Percentiles rank a stretch among this genome's conserved stretches.
These are phyloP conservation scores for Yarrowia sp. DNA, from an alignment of 805 yeast genomes.

Conservation along the genomic window DNA sequence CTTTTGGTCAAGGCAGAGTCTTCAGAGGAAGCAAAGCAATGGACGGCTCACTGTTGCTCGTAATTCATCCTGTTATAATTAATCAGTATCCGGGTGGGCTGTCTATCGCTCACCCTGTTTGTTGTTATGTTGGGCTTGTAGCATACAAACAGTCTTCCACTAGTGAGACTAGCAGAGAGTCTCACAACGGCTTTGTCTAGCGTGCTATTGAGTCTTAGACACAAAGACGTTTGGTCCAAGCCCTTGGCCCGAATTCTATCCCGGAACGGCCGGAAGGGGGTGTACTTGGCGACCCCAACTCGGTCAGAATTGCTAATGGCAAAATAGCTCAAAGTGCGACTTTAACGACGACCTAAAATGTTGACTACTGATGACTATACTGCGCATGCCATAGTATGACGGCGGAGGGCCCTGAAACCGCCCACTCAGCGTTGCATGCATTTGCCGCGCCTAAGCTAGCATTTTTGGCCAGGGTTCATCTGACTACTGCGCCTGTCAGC, in stretches of 20 bases:
- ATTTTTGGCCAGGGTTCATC: not conserved
- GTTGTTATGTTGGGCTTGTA: not conserved
- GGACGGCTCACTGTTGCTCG: not conserved
- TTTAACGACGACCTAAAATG: not conserved
- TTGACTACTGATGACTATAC: not conserved
- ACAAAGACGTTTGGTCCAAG: not conserved
- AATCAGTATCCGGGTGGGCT: no score
- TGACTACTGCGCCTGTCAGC: not conserved
- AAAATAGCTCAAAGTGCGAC: conserved; percentile 1
- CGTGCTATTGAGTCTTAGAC: not conserved
- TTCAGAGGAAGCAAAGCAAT: no score
- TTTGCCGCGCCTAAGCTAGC: not conserved
- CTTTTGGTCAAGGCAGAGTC: no score
- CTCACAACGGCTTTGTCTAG: not conserved
- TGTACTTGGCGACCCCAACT: not conserved
- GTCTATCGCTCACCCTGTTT: no score
- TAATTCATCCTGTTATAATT: not conserved
- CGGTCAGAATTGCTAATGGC: not conserved
- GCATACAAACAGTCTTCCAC: conserved; percentile 18
- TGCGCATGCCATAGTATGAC: no score
- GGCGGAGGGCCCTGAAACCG: conserved; percentile 3
- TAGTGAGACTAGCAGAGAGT: not conserved
- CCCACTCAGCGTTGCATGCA: not conserved
- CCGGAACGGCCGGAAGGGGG: conserved; percentile 9
- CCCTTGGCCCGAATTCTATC: not conserved